Evolutionary conservation across 441 rosid genomes (phyloP).

Genomic region (Pelargonium cotyledonis): DNA sequence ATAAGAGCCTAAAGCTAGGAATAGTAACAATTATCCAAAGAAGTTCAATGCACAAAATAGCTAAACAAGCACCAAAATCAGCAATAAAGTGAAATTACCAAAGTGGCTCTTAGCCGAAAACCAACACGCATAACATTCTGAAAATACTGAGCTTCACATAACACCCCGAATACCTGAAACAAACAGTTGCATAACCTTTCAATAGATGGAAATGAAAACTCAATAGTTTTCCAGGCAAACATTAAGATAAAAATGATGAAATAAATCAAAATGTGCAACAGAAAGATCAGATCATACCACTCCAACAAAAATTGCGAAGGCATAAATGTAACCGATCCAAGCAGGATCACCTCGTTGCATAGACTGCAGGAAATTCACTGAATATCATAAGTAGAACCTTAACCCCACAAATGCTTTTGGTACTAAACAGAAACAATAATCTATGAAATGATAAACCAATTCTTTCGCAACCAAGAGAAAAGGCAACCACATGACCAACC

Average conservation of each 20-base stretch:
- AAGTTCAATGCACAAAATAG: neutral
- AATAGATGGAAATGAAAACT: no score
- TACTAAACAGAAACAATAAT: neutral
- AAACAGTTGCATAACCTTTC: no score
- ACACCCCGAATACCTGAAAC: constrained; percentile 76
- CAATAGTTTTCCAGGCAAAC: neutral
- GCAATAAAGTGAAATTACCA: constrained; percentile 51
- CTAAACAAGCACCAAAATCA: neutral
- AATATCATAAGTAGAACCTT: constrained; percentile 14
- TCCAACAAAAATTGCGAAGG: constrained; percentile 80
- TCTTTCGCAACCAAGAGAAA: neutral
- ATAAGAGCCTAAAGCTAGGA: no score
- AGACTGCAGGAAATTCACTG: constrained; percentile 56
- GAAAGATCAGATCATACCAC: constrained; percentile 58
- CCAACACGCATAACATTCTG: constrained; percentile 98
- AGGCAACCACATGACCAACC: constrained; percentile 37
- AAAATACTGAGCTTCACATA: constrained; percentile 94
- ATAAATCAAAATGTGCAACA: neutral
- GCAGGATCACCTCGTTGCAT: constrained; percentile 96
- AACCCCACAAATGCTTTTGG: neutral
- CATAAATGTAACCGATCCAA: constrained; percentile 89
- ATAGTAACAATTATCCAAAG: no score
- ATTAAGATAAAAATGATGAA: neutral
- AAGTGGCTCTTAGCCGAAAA: constrained; percentile 80
- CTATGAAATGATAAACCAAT: no score